Conservation (phyloP, 1,284 basidiomycete genomes). For the Fomitopsis pinicola region DNA sequence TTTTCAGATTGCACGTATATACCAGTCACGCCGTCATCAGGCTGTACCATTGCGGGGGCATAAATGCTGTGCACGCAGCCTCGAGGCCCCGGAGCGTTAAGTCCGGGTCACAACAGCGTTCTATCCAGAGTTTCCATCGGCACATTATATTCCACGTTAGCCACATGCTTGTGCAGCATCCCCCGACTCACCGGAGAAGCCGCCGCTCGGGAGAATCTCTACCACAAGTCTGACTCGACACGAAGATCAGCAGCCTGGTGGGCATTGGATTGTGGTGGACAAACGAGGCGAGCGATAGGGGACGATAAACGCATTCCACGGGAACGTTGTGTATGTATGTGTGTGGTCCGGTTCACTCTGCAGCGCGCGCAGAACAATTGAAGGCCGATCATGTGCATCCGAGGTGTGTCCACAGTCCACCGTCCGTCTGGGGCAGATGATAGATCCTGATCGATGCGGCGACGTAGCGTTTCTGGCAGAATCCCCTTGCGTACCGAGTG, state of each 20-base stretch:
- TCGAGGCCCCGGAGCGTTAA: not conserved
- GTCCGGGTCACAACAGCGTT: not conserved
- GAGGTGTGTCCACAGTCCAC: not conserved
- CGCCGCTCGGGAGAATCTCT: not conserved
- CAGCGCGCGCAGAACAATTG: not conserved
- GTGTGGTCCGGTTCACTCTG: not conserved
- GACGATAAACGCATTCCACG: not conserved
- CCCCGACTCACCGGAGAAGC: not conserved
- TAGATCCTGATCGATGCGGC: not conserved
- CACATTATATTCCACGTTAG: not conserved
- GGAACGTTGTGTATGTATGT: not conserved
- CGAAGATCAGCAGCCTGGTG: not conserved
- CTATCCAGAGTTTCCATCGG: not conserved
- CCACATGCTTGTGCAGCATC: not conserved
- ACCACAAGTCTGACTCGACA: not conserved
- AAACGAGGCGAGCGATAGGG: not conserved
- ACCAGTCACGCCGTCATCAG: not conserved
- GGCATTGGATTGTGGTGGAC: not conserved
- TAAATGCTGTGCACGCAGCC: not conserved
- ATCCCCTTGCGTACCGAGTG: not conserved
- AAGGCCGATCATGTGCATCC: not conserved
- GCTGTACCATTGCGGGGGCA: not conserved
- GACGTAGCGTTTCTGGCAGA: not conserved
- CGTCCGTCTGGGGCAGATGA: not conserved
- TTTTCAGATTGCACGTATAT: not conserved